Evolutionary conservation across 2,329 filamentous ascomycete genomes (phyloP), one percentile per base, ranked within the genome.

Genomic region (Tolypocladium endophyticum): DNA sequence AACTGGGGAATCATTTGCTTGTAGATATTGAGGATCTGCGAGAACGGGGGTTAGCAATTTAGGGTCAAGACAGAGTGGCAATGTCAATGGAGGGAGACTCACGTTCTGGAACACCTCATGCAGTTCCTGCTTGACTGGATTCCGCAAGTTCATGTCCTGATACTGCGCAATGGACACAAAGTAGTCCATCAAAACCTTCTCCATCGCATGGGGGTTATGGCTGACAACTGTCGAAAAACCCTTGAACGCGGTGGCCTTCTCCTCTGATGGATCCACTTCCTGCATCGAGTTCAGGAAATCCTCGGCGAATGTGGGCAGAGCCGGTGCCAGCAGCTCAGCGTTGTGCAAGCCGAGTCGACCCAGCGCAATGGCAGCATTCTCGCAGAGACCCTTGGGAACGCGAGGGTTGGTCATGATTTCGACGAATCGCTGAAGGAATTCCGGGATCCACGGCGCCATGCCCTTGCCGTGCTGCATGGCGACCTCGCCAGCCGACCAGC

Each of bases 401-500:
- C 89, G 87, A 23, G 88, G 87, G 71, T 93, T 94, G 69, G 87
- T 87, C 66, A 97, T 85, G 66, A 97, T 97, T 59, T 88, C 84
- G 45, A 91, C 83, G 35, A 95, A 84, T 45, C 88, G 86, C 62
- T 87, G 82, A 61, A 96, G 86, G 20, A 99, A 78, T 62, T 88
- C 84, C 28, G 89, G 86, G 12, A 92, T 83, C 70, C 88, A 96
- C 1, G 87, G 88, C 1, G 81, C 81, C 84, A 97, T 89, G 58
- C 82, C 85, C 62, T 87, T 85, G 65, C 87, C 84, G 70, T 89
- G 82, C 62, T 90, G 87, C 73, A 96, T 86, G 20, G 92, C 86
- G 62, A 97, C 94, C 77, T 99, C 94, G 50, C 94, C 94, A 30
- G 87, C 87, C 8, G 92, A 95, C 94, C 94, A 99, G 76, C 93